A percentile compares a stretch with the other conserved stretches of the same genome.
phyloP scores from a whole-genome alignment of 2,329 filamentous ascomycete species.

The Nemania abortiva region DNA sequence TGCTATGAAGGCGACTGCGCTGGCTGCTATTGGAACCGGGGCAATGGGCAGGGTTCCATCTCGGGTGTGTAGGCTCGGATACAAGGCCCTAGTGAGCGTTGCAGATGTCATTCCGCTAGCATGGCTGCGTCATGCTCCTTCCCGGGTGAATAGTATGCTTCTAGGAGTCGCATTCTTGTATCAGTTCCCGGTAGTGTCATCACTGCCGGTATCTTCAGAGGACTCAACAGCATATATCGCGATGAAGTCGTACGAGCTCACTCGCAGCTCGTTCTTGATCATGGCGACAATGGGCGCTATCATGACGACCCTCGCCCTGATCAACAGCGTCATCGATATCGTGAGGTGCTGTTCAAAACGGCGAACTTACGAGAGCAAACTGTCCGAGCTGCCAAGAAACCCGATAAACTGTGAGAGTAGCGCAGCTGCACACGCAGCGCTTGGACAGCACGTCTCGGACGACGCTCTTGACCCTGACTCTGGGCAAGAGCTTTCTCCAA shows the following conservation, averaged over 20 bases:
- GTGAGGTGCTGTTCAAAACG: neutral
- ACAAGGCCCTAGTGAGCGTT: neutral
- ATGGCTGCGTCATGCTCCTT: neutral
- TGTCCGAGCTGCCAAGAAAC: neutral
- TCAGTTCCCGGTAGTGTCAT: neutral
- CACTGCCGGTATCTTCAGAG: neutral
- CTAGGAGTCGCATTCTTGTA: neutral
- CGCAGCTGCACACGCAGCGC: neutral
- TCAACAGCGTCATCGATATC: neutral
- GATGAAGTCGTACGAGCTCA: constrained; percentile 5
- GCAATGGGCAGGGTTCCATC: neutral
- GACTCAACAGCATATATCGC: neutral
- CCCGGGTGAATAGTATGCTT: neutral
- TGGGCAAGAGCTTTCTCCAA: neutral
- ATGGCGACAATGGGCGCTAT: neutral
- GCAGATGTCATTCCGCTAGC: neutral
- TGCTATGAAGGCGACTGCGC: neutral
- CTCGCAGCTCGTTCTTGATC: neutral
- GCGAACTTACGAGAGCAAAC: neutral
- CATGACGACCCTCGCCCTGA: neutral
- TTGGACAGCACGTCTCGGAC: neutral
- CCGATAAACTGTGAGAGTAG: neutral
- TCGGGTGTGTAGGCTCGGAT: neutral
- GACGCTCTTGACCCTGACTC: neutral
- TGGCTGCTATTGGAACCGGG: neutral